A percentile compares a stretch with the other conserved stretches of the same genome.
These are phyloP conservation scores for Aspergillus biplanus DNA, from an alignment of 495 filamentous ascomycete species.

Conservation along the genomic window DNA sequence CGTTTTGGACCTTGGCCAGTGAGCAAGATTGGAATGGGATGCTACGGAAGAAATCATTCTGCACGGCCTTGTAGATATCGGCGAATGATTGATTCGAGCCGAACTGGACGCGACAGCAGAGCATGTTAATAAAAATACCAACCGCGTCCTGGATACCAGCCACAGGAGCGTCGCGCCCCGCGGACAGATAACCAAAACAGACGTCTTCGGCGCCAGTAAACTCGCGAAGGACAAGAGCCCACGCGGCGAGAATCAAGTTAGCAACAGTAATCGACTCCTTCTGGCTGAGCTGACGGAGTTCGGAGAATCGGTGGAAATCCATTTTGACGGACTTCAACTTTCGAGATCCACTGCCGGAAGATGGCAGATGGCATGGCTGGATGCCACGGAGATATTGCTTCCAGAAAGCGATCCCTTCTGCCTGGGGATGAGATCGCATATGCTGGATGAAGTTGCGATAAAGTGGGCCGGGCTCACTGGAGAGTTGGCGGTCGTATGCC, in stretches of 20 bases:
- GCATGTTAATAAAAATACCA: slow-evolving; percentile 45
- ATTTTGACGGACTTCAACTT: slow-evolving; percentile 2
- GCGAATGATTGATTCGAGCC: no score
- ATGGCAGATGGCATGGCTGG: slow-evolving; percentile 31
- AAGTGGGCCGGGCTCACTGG: slow-evolving; percentile 45
- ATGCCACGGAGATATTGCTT: slow-evolving; percentile 31
- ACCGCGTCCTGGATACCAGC: slow-evolving; percentile 34
- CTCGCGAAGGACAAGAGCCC: slow-evolving; percentile 44
- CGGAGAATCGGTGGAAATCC: neutral
- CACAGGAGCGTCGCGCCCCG: slow-evolving; percentile 37
- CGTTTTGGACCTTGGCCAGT: slow-evolving; percentile 2
- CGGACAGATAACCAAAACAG: slow-evolving; percentile 41
- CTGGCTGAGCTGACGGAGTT: slow-evolving; percentile 1
- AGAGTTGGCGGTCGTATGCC: slow-evolving; percentile 48
- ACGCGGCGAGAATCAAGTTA: slow-evolving; percentile 31
- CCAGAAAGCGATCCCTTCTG: slow-evolving; percentile 2
- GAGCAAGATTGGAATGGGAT: no score
- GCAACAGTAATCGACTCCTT: slow-evolving; percentile 19
- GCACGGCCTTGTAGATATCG: no score
- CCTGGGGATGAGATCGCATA: slow-evolving; percentile 23
- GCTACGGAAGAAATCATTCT: no score
- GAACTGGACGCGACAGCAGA: slow-evolving; percentile 29
- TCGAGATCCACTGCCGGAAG: neutral
- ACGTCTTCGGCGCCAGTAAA: slow-evolving; percentile 44
- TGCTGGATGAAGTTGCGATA: slow-evolving; percentile 63